phyloP scores from a whole-genome alignment of 768 basidiomycete species.

The Vishniacozyma victoriae region DNA sequence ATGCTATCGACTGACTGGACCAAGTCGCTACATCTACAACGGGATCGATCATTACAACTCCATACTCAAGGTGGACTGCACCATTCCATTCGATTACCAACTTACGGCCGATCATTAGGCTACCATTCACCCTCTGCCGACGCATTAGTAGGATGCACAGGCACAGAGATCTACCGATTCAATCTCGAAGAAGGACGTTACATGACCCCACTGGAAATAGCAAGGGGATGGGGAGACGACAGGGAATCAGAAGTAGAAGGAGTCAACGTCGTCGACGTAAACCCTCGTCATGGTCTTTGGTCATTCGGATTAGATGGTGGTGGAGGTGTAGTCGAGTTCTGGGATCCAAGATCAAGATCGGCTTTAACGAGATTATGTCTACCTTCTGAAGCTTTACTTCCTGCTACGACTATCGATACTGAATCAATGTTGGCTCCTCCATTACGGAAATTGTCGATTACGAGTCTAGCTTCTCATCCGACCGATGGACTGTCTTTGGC shows the following conservation, averaged over 20 bases:
- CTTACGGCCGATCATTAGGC: conserved; percentile 81
- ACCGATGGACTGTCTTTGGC: conserved; percentile 88
- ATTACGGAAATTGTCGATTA: conserved; percentile 56
- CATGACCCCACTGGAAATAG: conserved; percentile 58
- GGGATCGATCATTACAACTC: conserved; percentile 86
- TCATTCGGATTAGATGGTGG: conserved; percentile 79
- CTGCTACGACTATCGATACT: conserved; percentile 20
- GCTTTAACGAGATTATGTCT: conserved; percentile 46
- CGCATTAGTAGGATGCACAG: conserved; percentile 74
- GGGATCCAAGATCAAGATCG: conserved; percentile 84
- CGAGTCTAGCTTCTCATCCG: conserved; percentile 71
- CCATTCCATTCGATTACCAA: conserved; percentile 87
- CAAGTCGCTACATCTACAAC: conserved; percentile 92
- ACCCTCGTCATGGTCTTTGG: conserved; percentile 83
- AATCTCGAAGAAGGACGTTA: conserved; percentile 94
- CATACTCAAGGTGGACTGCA: conserved; percentile 92
- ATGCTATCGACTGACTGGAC: conserved; percentile 98
- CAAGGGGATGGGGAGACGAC: conserved; percentile 50
- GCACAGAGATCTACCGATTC: conserved; percentile 81
- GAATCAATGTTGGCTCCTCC: conserved; percentile 13
- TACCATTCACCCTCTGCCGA: conserved; percentile 95
- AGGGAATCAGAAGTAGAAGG: conserved; percentile 57
- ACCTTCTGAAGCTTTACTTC: conserved; percentile 36
- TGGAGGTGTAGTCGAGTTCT: conserved; percentile 78
- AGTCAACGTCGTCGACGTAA: conserved; percentile 87